phyloP scores from a whole-genome alignment of 2,329 filamentous ascomycete species.

The Cryphonectria nitschkei region DNA sequence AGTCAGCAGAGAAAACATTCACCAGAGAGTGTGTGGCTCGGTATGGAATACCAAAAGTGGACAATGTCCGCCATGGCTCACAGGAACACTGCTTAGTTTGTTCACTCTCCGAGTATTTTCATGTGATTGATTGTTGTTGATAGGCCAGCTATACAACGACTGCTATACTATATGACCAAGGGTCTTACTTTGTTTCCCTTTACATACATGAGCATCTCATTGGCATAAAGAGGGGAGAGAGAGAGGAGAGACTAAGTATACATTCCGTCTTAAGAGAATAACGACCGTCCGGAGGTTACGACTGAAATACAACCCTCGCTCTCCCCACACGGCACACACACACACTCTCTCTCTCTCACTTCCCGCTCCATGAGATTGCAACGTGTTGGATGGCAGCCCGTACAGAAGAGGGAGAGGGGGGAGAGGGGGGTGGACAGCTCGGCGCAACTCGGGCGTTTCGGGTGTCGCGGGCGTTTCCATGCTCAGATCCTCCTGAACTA shows the following conservation, averaged over 20 bases:
- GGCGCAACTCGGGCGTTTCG: slow-evolving; percentile 2
- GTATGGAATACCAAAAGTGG: not conserved
- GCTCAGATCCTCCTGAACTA: slow-evolving; percentile 3
- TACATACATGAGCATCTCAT: not conserved
- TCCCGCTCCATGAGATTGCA: not conserved
- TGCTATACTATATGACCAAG: not conserved
- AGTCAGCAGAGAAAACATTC: not conserved
- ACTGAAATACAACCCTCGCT: not conserved
- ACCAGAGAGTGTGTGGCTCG: not conserved
- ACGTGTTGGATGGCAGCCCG: not conserved
- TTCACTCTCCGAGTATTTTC: not conserved
- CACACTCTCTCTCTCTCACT: no score
- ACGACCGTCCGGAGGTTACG: not conserved
- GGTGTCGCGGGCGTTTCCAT: not conserved
- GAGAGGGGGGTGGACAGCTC: not conserved
- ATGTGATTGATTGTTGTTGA: not conserved
- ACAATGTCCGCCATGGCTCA: not conserved
- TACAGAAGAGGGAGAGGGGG: not conserved
- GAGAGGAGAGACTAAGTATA: not conserved
- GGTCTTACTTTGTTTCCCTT: not conserved
- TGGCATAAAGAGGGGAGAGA: not conserved
- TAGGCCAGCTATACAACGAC: not conserved
- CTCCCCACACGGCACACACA: no score
- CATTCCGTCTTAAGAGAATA: not conserved
- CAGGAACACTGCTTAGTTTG: not conserved